Evolutionary conservation across 345 rosid species (phyloP).

Genomic region (Pelargonium nanum): DNA sequence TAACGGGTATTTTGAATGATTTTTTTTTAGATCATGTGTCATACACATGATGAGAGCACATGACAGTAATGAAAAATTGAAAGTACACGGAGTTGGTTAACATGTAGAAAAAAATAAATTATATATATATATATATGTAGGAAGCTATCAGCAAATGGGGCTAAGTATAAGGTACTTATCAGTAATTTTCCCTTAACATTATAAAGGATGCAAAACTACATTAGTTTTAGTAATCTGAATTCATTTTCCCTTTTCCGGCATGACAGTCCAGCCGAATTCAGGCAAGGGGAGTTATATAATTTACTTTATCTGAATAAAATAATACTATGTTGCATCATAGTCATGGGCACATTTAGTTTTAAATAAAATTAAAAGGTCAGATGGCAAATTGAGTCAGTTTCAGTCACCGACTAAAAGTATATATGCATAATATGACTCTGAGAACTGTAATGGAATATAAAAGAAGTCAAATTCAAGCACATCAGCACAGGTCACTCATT

Average conservation of each 20-base stretch:
- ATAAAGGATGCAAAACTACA: not conserved
- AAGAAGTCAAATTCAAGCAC: slow-evolving; percentile 12
- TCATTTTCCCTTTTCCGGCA: not conserved
- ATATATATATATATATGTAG: too few relatives aligned
- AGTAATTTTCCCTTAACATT: too few relatives aligned
- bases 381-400: slow-evolving; percentile 1
- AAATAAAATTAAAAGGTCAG: slow-evolving; percentile 2
- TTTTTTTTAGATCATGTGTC: too few relatives aligned
- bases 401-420: slow-evolving; percentile 15
- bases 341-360: not conserved
- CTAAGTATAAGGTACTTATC: too few relatives aligned
- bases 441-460: slow-evolving; percentile 8
- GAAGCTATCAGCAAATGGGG: too few relatives aligned
- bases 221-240: not conserved
- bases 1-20: too few relatives aligned
- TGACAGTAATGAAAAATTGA: too few relatives aligned
- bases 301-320: not conserved
- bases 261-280: not conserved
- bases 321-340: not conserved
- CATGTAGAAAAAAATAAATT: too few relatives aligned
- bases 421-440: too few relatives aligned
- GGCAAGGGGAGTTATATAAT: not conserved
- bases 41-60: too few relatives aligned
- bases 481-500: slow-evolving; percentile 8
- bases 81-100: too few relatives aligned